Base-by-base conservation (phyloP, 2,329 filamentous ascomycete species). In the Rutstroemia sp. region DNA sequence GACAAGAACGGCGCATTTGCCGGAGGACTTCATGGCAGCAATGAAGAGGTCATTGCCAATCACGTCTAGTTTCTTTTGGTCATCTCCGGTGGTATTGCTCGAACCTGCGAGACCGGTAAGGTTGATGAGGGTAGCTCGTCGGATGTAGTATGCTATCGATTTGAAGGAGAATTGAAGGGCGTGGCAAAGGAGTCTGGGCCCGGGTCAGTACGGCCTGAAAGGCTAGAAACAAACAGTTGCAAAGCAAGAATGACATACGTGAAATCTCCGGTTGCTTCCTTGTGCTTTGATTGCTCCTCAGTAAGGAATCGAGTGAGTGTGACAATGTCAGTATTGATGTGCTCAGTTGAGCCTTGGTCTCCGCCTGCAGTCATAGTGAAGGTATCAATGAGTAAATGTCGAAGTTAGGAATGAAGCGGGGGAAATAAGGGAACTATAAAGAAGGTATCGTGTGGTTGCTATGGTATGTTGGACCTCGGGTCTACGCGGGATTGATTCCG, bases 91-190 rank as follows among this genome's bases (percentile, higher is more conserved):
- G 54, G 81, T 89, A 76, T 99, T 99, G 64, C 91, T 89, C 59
- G 92, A 94, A 58, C 94, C 94, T 60, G 94, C 94, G 49, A 99
- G 84, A 60, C 94, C 94, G 52, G 90, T 95, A 60, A 99, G 83
- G 78, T 96, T 96, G 76, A 97, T 92, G 63, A 99, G 79, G 23
- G 90, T 92, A 38, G 92, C 91, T 73, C 94, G 87, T 68, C 92
- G 92, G 74, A 99, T 99, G 79, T 96, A 99, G 81, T 97, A 96
- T 67, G 94, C 90, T 73, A 99, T 99, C 64, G 90, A 95, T 80
- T 99, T 99, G 87, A 99, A 99, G 63, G 94, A 92, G 79, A 97
- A 99, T 75, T 97, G 94, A 58, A 99, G 88, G 59, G 94, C 92
- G 73, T 99, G 94, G 80, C 91, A 96, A 58, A 99, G 84, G 53